phyloP scores from a whole-genome alignment of 305 asterid genomes.

The Fraxinus greggii region DNA sequence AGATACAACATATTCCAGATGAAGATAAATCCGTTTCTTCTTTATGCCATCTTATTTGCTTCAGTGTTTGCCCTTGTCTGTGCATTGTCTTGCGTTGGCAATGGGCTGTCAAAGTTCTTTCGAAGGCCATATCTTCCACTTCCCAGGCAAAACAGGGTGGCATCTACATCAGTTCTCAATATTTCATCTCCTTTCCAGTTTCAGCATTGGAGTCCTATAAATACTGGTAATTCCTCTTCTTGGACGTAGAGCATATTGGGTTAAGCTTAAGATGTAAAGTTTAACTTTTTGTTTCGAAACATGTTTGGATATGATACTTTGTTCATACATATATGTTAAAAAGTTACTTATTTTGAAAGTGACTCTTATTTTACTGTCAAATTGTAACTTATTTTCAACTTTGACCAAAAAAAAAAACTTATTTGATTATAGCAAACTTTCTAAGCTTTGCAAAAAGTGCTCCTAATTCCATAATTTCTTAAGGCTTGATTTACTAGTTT shows the following conservation, averaged over 20 bases:
- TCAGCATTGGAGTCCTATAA: slow-evolving; percentile 87
- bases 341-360: background rate
- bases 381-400: background rate
- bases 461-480: background rate
- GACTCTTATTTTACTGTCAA: background rate
- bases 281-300: background rate
- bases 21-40: slow-evolving; percentile 32
- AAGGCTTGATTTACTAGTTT: background rate
- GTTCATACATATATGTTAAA: background rate
- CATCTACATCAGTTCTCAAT: slow-evolving; percentile 60
- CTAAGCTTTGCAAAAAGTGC: background rate
- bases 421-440: background rate
- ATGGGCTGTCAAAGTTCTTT: slow-evolving; percentile 51
- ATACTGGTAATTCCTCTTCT: slow-evolving; percentile 51
- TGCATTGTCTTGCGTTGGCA: slow-evolving; percentile 50
- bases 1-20: slow-evolving; percentile 32
- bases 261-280: background rate
- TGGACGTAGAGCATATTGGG: background rate
- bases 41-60: slow-evolving; percentile 45
- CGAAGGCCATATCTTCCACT: slow-evolving; percentile 67
- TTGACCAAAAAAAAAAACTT: background rate
- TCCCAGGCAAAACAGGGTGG: slow-evolving; percentile 54
- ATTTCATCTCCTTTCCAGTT: slow-evolving; percentile 71
- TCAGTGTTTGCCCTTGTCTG: slow-evolving; percentile 54
- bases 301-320: background rate